These are phyloP conservation scores for Yarrowia sp. DNA, from an alignment of 805 yeast species.

Conservation along the genomic window DNA sequence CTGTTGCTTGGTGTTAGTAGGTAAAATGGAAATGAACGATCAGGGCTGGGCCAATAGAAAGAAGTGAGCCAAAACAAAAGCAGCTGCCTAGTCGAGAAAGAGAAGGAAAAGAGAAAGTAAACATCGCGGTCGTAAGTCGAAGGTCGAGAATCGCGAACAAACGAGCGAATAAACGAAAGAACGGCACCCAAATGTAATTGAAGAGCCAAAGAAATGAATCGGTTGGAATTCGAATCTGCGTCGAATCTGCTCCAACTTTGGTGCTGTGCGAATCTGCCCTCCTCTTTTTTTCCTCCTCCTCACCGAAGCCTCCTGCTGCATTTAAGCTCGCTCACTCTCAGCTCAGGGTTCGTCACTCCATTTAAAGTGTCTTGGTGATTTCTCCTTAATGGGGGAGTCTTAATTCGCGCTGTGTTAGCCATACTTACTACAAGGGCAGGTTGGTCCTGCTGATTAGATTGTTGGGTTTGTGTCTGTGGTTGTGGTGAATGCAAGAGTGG, in stretches of 20 bases:
- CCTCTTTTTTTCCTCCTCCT: constrained; percentile 1
- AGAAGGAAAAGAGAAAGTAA: background rate
- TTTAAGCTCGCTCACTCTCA: constrained; percentile 9
- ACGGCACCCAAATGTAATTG: too few relatives aligned
- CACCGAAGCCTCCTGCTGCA: background rate
- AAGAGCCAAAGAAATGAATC: too few relatives aligned
- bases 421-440: constrained; percentile 27
- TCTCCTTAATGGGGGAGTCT: background rate
- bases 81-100: background rate
- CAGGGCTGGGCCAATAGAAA: constrained; percentile 4
- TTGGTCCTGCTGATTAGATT: constrained; percentile 1
- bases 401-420: constrained; percentile 27
- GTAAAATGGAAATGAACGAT: constrained; percentile 5
- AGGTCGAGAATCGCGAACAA: background rate
- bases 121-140: too few relatives aligned
- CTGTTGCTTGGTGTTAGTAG: constrained; percentile 35
- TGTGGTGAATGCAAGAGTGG: background rate
- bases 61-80: background rate
- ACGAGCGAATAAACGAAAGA: background rate
- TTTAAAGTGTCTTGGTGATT: too few relatives aligned
- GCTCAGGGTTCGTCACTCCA: background rate
- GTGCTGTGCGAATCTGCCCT: too few relatives aligned
- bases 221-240: too few relatives aligned
- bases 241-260: too few relatives aligned
- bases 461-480: too few relatives aligned